A percentile compares a stretch with the other conserved stretches of the same genome.
phyloP scores from a whole-genome alignment of 306 rosid species.

The Cercis canadensis region DNA sequence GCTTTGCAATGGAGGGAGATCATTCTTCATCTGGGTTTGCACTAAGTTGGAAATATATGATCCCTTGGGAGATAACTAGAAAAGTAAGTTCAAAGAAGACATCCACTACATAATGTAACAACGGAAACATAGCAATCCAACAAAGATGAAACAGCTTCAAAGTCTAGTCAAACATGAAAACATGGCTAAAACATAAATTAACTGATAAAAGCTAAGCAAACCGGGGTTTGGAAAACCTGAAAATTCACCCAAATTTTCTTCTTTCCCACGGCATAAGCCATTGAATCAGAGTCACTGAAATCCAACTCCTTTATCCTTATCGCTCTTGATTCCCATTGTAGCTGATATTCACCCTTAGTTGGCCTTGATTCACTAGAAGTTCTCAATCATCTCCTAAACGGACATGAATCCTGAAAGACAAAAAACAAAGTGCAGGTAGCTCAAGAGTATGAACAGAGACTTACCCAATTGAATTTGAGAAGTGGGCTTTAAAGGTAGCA shows the following conservation, averaged over 20 bases:
- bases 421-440: not conserved
- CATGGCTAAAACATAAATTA: slow-evolving; percentile 21
- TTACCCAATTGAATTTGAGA: slow-evolving; percentile 17
- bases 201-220: slow-evolving; percentile 42
- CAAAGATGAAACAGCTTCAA: not conserved
- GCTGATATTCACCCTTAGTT: slow-evolving; percentile 7
- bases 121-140: slow-evolving; percentile 43
- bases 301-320: slow-evolving; percentile 34
- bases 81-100: slow-evolving; percentile 35
- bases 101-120: slow-evolving; percentile 43
- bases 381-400: slow-evolving; percentile 35
- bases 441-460: not conserved
- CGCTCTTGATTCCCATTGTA: slow-evolving; percentile 18
- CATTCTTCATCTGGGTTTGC: slow-evolving; percentile 24
- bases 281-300: slow-evolving; percentile 47
- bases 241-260: slow-evolving; percentile 57
- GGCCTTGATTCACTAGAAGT: not conserved
- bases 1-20: slow-evolving; percentile 38
- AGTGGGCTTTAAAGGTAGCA: slow-evolving; percentile 38
- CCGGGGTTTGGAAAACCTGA: slow-evolving; percentile 63
- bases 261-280: slow-evolving; percentile 63
- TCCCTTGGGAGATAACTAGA: slow-evolving; percentile 23
- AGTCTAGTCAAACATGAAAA: slow-evolving; percentile 50
- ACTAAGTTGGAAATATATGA: slow-evolving; percentile 39
- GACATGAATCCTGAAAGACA: slow-evolving; percentile 13